phyloP scores from a whole-genome alignment of 2,329 filamentous ascomycete species.

The Apiospora koreana region DNA sequence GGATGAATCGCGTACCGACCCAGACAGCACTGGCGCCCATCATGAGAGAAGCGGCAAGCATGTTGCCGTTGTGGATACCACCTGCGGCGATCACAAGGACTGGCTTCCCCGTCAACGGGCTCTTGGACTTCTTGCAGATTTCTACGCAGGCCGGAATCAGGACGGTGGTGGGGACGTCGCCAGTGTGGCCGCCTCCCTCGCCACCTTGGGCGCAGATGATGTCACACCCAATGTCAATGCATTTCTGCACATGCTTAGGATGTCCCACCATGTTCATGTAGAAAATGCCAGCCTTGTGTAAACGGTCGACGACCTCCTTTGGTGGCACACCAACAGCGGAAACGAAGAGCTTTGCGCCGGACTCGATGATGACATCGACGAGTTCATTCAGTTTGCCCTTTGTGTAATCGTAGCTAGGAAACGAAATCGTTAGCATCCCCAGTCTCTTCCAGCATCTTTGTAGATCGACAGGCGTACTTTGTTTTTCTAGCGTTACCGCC shows the following conservation, averaged over 20 bases:
- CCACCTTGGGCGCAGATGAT: constrained; percentile 98
- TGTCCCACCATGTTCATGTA: constrained; percentile 99
- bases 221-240: constrained; percentile 86
- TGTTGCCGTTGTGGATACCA: constrained; percentile 90
- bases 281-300: constrained; percentile 84
- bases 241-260: constrained; percentile 98
- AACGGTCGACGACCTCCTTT: constrained; percentile 81
- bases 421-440: constrained; percentile 21
- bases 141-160: constrained; percentile 92
- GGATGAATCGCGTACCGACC: constrained; percentile 95
- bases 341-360: constrained; percentile 89
- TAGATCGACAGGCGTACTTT: constrained; percentile 62
- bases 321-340: constrained; percentile 94
- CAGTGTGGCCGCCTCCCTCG: constrained; percentile 95
- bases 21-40: constrained; percentile 91
- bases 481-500: constrained; percentile 94
- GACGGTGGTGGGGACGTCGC: constrained; percentile 87
- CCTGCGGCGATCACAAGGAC: constrained; percentile 94
- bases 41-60: constrained; percentile 86
- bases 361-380: constrained; percentile 89
- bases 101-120: constrained; percentile 80
- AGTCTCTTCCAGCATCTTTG: neutral
- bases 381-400: constrained; percentile 96
- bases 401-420: constrained; percentile 91
- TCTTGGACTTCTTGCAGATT: constrained; percentile 77